Evolutionary conservation across 331 rosid species (phyloP), one percentile per base, ranked within the genome.

Genomic region (Prunus yedoensis): DNA sequence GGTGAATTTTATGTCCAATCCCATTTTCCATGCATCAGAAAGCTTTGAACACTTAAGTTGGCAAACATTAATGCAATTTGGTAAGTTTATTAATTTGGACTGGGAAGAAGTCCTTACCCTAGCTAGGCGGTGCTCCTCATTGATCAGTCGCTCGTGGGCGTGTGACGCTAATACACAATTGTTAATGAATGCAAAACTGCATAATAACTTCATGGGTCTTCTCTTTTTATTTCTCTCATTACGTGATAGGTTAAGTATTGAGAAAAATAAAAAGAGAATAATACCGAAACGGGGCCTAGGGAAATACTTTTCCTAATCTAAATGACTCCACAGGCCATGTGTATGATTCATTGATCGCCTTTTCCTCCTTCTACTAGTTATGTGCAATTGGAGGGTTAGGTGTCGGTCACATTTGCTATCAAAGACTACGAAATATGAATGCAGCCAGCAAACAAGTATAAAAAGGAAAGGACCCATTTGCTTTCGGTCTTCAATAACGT

Each of bases 381-480:
- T n/a, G 28, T 10, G 20, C 30, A n/a, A 12, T 8, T 21, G 62
- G 38, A 60, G 20, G 66, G 20, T 60, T 60, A 15, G 64, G 41
- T 14, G n/a, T 16, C 5, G 11, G 66, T 1, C 16, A 2, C 10
- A 3, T 60, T 60, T 60, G n/a, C 35, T 27, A 60, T 27, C 38
- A 27, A 60, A 32, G 41, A 60, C n/a, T 60, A 16, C 0, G 68
- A 32, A 58, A 59, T 8, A 11, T n/a, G 49, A 28, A 56, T 50
- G 66, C 20, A 25, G 47, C 16, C 23, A 38, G 51, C 51, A 66
- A 23, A 25, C 32, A 74, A 52, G 35, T 41, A 6, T 25, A 14
- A 38, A 56, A 51, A 60, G 28, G 52, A 50, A 60, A 63, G 60
- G 77, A 63, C 77, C 77, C 71, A 51, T 63, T 78, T 41, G 59